Evolutionary conservation across 1,139 yeast species (phyloP), one percentile per base, ranked within the genome.

Genomic region (Suhomyces bokatorum): DNA sequence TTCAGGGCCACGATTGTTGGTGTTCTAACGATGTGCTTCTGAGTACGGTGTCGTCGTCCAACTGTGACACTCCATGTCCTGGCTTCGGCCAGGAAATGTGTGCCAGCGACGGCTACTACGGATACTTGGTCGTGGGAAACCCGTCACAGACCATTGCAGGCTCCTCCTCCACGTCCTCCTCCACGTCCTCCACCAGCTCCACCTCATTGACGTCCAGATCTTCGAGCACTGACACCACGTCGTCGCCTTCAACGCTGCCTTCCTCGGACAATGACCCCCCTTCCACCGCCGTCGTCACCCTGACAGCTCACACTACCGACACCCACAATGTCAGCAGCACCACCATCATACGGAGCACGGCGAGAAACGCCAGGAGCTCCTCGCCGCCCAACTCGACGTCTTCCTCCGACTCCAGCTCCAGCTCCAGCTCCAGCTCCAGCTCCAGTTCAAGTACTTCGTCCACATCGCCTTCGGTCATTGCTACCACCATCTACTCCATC

Each of bases 1-100:
- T 83, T 14, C 83, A 75, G 47, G 70, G 67, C 20, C 54, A 64
- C 42, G 49, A 69, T 40, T 84, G 90, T 62, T 84, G 83, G 80
- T 84, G 90, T 57, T 73, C 86, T 10, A 71, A 83, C 56, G 57
- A 62, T 31, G 63, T 76, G 4, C 87, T 88, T 0, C 68, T 57
- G 2, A 56, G 58, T 26, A 66, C 77, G 2, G 62, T 64, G 1
- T 54, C 58, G 31, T 44, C 61, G 31, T 43, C 59, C 28, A 52
- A 69, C 20, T 84, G 90, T 63, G 57, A 66, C 33, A 62, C 59
- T 3, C 56, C 62, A 1, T 84, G 90, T 62, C 86, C 86, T 0
- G 80, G 81, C 0, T 75, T 50, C 49, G 60, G 61, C 27, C 45
- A 45, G 44, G 73, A 70, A 45, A 48, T 54, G 40, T 73, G 76